Evolutionary conservation across 1,284 basidiomycete genomes (phyloP).

Genomic region (Ustilago shanxiensis): DNA sequence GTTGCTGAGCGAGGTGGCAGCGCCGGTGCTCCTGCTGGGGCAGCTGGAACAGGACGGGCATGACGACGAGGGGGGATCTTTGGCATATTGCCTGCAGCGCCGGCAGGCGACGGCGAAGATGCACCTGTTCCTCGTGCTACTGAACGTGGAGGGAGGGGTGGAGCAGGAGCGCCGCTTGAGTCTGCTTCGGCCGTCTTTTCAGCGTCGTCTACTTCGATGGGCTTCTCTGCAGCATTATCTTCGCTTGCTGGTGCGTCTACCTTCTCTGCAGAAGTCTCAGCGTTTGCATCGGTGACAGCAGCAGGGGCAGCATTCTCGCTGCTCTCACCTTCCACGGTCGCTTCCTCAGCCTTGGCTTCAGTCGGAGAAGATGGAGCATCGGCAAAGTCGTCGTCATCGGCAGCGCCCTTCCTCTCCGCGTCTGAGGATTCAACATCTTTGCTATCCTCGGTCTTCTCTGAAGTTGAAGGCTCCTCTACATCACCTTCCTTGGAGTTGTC

Average conservation of each 20-base stretch:
- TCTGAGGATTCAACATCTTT: constrained; percentile 4
- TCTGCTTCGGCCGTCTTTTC: constrained; percentile 16
- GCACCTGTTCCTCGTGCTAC: constrained; percentile 27
- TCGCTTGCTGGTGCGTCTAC: neutral
- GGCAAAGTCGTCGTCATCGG: constrained; percentile 44
- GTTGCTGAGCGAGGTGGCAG: constrained; percentile 11
- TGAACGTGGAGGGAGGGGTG: constrained; percentile 34
- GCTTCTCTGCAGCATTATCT: neutral
- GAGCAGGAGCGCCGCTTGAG: constrained; percentile 11
- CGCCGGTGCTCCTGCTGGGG: neutral
- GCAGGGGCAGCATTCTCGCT: neutral
- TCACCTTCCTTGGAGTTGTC: neutral
- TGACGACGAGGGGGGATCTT: constrained; percentile 38
- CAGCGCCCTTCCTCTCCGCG: constrained; percentile 20
- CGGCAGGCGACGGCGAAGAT: constrained; percentile 15
- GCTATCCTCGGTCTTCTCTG: constrained; percentile 11
- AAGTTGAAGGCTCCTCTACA: neutral
- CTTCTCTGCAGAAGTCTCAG: neutral
- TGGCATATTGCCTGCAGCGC: neutral
- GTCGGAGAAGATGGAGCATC: constrained; percentile 41
- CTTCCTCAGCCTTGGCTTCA: constrained; percentile 19
- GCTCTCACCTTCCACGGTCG: constrained; percentile 1
- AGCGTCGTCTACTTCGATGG: neutral
- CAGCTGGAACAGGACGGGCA: constrained; percentile 4
- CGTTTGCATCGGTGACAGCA: constrained; percentile 4